Evolutionary conservation across 306 rosid species (phyloP).

Genomic region (Sphenostylis stenocarpa): DNA sequence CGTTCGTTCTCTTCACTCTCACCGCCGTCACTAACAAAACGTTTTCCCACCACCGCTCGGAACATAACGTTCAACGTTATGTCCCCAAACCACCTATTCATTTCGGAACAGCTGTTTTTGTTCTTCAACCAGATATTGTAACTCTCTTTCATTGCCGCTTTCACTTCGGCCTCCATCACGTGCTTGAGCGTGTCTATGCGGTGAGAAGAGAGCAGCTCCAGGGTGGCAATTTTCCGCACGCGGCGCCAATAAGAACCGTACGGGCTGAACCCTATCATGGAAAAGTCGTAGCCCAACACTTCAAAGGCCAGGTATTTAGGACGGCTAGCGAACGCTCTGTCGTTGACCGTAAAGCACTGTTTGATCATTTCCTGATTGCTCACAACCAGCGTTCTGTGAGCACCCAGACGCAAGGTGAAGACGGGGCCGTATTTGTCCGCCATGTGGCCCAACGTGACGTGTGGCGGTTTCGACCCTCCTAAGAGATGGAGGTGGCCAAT

Average conservation of each 20-base stretch:
- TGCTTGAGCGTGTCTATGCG: constrained; percentile 28
- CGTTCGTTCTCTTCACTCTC: constrained; percentile 12
- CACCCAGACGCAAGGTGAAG: constrained; percentile 30
- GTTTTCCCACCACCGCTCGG: constrained; percentile 31
- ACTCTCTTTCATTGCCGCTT: constrained; percentile 18
- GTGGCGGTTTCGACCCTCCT: constrained; percentile 18
- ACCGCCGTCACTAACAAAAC: neutral
- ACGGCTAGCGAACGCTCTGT: constrained; percentile 31
- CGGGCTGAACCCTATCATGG: constrained; percentile 35
- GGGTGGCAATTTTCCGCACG: constrained; percentile 36
- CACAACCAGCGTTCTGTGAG: constrained; percentile 22
- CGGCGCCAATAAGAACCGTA: constrained; percentile 53
- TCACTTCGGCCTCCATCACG: constrained; percentile 30
- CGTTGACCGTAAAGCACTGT: constrained; percentile 42
- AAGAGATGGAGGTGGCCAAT: constrained; percentile 44
- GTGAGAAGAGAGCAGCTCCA: constrained; percentile 24
- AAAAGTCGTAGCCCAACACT: constrained; percentile 23
- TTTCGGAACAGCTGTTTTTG: neutral
- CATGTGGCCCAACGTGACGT: constrained; percentile 3
- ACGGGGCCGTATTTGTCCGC: constrained; percentile 30
- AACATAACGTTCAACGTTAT: constrained; percentile 14
- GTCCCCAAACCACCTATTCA: constrained; percentile 44
- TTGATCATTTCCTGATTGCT: constrained; percentile 35
- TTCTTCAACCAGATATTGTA: neutral
- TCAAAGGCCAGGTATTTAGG: constrained; percentile 32